These are phyloP conservation scores for Dissophora globulifera DNA, from an alignment of 192 early-diverging fungal genomes.

Conservation along the genomic window DNA sequence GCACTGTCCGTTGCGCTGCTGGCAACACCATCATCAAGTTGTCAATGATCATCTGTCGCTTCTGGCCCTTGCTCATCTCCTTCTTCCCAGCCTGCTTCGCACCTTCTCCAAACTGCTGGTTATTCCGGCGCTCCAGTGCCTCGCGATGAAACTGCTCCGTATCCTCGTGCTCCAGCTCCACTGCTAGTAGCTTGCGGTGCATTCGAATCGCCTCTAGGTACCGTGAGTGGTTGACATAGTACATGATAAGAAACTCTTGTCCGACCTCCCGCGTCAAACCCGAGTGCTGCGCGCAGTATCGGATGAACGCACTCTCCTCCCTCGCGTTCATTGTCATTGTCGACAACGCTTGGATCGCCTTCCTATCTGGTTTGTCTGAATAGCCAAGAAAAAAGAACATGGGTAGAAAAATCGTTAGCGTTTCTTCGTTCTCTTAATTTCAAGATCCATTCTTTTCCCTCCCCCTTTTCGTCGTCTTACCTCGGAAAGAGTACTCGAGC, in stretches of 20 bases:
- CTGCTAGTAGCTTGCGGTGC: constrained; percentile 20
- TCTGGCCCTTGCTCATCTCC: constrained; percentile 36
- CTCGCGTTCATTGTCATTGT: constrained; percentile 28
- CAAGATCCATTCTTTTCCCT: no score
- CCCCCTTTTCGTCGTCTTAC: no score
- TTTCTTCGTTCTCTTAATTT: no score
- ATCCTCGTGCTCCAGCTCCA: constrained; percentile 34
- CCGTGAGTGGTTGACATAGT: constrained; percentile 43
- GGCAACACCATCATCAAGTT: constrained; percentile 34
- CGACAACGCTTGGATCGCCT: constrained; percentile 22
- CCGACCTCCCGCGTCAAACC: constrained; percentile 32
- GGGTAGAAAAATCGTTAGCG: no score
- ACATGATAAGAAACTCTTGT: constrained; percentile 47
- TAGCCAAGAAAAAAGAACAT: no score
- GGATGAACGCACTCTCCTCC: constrained; percentile 25
- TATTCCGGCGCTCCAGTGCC: constrained; percentile 30
- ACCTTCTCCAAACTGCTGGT: constrained; percentile 4
- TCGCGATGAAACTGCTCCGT: constrained; percentile 38
- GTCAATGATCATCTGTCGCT: constrained; percentile 36
- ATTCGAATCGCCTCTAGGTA: constrained; percentile 48
- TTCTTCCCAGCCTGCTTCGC: not conserved
- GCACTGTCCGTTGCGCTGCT: constrained; percentile 10
- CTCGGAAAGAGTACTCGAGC: constrained; percentile 36
- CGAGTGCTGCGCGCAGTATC: constrained; percentile 25
- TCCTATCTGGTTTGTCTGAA: constrained; percentile 48